Evolutionary conservation across 2,329 filamentous ascomycete species (phyloP), one percentile per base, ranked within the genome.

Genomic region (Mollisiaceae sp.): DNA sequence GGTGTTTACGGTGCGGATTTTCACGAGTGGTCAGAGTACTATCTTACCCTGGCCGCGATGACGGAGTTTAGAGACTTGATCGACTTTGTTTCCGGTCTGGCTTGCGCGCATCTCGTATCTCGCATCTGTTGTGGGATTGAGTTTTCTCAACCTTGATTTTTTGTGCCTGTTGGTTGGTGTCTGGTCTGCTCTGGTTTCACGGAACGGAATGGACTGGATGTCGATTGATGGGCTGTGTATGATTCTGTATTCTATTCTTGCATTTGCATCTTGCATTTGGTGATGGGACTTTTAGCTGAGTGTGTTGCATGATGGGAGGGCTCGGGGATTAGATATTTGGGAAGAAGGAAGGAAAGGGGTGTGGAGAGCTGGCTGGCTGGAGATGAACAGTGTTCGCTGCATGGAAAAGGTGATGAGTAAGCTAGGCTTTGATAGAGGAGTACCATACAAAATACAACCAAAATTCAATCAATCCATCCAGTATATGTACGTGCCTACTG

Each of bases 221-320:
- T 22, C n/a, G 15, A 47, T 4, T n/a, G 43, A 47, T 9, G 3
- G 43, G 43, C 43, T 47, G 43, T 47, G 43, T 47, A 47, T 47
- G 43, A 47, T 47, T 47, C 8, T 47, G 43, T 47, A 47, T 47
- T 47, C 43, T 47, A 47, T n/a, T 47, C 15, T 41, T 47, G 43
- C 43, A 47, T 47, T 22, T 47, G 43, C 43, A 47, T 47, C 12
- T 47, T 47, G 43, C 43, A 47, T 47, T 22, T 47, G 15, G 43
- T 47, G 43, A 18, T 18, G 4, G 39, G 11, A 41, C 18, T 12
- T 18, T 41, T 41, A 41, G 39, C 12, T 41, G 39, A 18, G 4
- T 12, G 39, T 4, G 43, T 47, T 47, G 43, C 43, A 47, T 47
- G 43, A 18, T 47, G 43, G 4, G 8, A 20, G 20, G 3, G 20